A percentile compares a stretch with the other conserved stretches of the same genome.
phyloP scores from a whole-genome alignment of 371 early-diverging fungal genomes.

The Mortierella sp. region DNA sequence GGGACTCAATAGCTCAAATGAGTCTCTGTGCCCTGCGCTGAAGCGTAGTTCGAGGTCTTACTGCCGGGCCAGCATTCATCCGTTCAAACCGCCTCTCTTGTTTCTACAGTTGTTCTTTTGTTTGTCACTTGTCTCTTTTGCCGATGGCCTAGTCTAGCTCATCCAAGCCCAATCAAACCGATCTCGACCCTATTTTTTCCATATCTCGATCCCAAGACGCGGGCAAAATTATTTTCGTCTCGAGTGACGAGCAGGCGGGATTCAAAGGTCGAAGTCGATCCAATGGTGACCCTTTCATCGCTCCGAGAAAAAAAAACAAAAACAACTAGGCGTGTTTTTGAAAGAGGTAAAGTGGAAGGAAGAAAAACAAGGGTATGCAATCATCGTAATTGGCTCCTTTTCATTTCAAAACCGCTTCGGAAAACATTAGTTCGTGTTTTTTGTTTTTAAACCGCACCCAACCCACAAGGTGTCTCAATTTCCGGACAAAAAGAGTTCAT shows the following conservation, averaged over 20 bases:
- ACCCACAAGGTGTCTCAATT: no score
- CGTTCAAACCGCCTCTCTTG: background rate
- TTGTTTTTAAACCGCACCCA: no score
- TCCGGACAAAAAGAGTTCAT: no score
- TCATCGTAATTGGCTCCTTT: background rate
- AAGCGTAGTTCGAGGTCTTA: no score
- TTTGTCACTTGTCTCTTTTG: no score
- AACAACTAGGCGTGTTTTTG: no score
- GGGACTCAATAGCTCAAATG: no score
- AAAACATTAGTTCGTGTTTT: background rate
- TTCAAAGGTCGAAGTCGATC: no score
- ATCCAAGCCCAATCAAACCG: background rate
- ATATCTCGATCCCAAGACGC: background rate
- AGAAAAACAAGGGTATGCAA: background rate
- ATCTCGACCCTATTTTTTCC: background rate
- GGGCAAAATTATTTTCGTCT: conserved; percentile 3
- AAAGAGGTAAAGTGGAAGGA: conserved; percentile 8
- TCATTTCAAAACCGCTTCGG: no score
- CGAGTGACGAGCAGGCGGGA: no score
- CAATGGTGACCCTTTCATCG: background rate
- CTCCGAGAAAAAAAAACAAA: background rate
- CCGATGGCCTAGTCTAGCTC: no score
- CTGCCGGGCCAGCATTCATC: conserved; percentile 6
- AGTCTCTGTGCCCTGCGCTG: no score
- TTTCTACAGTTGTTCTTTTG: background rate